Percentiles rank a stretch among this genome's conserved stretches.
phyloP scores from a whole-genome alignment of 805 yeast genomes.

The Zygoascus bituminiphila region DNA sequence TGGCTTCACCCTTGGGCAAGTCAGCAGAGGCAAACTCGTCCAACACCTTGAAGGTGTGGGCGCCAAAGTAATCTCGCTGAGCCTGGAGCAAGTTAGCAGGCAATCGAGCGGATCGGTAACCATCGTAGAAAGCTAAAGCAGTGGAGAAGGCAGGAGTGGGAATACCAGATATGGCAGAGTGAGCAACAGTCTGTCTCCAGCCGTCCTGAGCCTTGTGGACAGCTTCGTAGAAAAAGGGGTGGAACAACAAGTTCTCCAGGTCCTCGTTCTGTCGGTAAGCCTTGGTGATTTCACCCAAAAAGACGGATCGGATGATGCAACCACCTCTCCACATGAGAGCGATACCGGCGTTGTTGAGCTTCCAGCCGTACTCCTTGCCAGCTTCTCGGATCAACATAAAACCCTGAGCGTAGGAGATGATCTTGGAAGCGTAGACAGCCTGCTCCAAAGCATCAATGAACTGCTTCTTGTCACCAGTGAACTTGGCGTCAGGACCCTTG shows the following conservation, averaged over 20 bases:
- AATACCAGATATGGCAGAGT: slow-evolving; percentile 77
- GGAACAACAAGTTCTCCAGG: slow-evolving; percentile 89
- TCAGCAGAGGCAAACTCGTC: slow-evolving; percentile 73
- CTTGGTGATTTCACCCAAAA: slow-evolving; percentile 92
- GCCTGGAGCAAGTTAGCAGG: slow-evolving; percentile 99
- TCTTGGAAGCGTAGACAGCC: slow-evolving; percentile 97
- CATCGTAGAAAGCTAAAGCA: slow-evolving; percentile 96
- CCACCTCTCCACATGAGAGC: slow-evolving; percentile 99
- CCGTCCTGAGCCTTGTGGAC: slow-evolving; percentile 88
- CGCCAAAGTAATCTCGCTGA: slow-evolving; percentile 99
- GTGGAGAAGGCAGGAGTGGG: slow-evolving; percentile 98
- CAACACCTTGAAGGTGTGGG: slow-evolving; percentile 94
- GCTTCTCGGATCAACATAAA: slow-evolving; percentile 99
- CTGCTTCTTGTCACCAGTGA: slow-evolving; percentile 65
- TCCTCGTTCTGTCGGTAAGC: slow-evolving; percentile 93
- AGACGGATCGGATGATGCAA: slow-evolving; percentile 97
- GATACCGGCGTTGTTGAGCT: slow-evolving; percentile 94
- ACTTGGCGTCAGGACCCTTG: slow-evolving; percentile 68
- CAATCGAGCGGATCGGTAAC: slow-evolving; percentile 90
- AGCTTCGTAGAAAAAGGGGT: slow-evolving; percentile 89
- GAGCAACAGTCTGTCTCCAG: slow-evolving; percentile 84
- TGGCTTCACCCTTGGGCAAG: slow-evolving; percentile 71
- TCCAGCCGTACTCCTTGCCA: slow-evolving; percentile 94
- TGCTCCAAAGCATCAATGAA: slow-evolving; percentile 93
- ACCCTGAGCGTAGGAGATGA: slow-evolving; percentile 98